Evolutionary conservation across 768 basidiomycete species (phyloP).

Genomic region (Nevesoporus exiguus): DNA sequence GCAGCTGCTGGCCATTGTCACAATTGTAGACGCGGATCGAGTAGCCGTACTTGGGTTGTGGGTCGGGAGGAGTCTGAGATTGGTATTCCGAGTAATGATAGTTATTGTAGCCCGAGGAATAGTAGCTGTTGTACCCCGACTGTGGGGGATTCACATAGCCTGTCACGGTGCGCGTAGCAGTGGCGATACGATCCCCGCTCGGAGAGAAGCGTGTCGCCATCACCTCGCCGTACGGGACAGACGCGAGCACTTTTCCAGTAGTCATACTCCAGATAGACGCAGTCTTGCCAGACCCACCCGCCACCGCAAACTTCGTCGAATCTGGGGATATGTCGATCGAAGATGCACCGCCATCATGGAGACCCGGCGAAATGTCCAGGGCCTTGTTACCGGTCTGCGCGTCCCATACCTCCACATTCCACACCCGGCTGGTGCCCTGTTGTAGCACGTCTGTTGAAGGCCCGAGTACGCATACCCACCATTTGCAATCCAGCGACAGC

Average conservation of each 20-base stretch:
- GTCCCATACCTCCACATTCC: not conserved
- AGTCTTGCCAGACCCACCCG: not conserved
- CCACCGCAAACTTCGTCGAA: not conserved
- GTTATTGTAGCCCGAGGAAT: too few species aligned
- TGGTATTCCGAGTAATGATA: too few species aligned
- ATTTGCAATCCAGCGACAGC: not conserved
- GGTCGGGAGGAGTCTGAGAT: too few species aligned
- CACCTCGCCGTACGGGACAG: not conserved
- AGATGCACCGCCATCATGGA: not conserved
- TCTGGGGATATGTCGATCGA: not conserved
- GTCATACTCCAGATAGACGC: not conserved
- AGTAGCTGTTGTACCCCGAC: too few species aligned
- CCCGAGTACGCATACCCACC: not conserved
- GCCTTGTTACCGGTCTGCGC: not conserved
- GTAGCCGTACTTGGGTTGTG: not conserved
- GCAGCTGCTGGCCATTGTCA: not conserved
- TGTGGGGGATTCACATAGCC: too few species aligned
- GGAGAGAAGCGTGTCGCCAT: constrained; percentile 2
- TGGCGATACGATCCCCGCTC: not conserved
- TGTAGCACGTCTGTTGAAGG: not conserved
- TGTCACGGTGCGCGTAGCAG: not conserved
- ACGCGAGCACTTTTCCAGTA: not conserved
- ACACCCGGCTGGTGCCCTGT: too few species aligned
- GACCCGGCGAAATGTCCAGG: not conserved
- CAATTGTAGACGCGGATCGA: not conserved